Evolutionary conservation across 345 rosid genomes (phyloP).

Genomic region (Passiflora organensis): DNA sequence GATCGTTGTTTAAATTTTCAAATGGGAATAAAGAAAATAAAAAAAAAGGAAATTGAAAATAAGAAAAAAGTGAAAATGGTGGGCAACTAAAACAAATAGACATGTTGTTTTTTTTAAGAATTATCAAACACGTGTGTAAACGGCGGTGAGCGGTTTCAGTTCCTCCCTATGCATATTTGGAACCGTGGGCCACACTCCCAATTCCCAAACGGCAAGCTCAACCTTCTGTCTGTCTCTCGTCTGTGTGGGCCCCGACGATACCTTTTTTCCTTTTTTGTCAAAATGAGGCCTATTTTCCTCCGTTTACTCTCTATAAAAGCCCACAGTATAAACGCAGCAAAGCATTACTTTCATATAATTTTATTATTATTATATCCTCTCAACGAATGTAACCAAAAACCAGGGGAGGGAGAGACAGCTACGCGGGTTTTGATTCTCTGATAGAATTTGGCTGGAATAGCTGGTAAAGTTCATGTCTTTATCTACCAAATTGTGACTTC

Average conservation of each 20-base stretch:
- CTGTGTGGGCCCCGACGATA: conserved; percentile 5
- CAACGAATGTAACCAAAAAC: conserved; percentile 7
- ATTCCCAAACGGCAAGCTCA: conserved; percentile 7
- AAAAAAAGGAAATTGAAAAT: no score
- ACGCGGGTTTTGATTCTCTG: conserved; percentile 13
- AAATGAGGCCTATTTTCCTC: background rate
- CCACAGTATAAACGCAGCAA: conserved; percentile 1
- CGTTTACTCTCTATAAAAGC: conserved; percentile 10
- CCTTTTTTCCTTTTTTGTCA: background rate
- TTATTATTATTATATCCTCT: background rate
- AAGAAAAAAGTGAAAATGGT: no score
- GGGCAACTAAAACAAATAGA: background rate
- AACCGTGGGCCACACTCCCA: conserved; percentile 4
- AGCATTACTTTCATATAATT: conserved; percentile 5
- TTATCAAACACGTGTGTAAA: conserved; percentile 18
- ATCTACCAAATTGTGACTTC: conserved; percentile 4
- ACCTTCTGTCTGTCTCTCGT: background rate
- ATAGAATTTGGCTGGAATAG: background rate
- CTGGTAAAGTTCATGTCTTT: conserved; percentile 3
- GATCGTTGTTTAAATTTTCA: no score
- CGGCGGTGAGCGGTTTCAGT: conserved; percentile 15
- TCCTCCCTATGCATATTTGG: background rate
- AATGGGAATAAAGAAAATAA: no score
- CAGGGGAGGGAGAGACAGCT: conserved; percentile 4
- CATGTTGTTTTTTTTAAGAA: background rate